These are phyloP conservation scores for Diutina sp. DNA, from an alignment of 1,139 yeast species.

Conservation along the genomic window DNA sequence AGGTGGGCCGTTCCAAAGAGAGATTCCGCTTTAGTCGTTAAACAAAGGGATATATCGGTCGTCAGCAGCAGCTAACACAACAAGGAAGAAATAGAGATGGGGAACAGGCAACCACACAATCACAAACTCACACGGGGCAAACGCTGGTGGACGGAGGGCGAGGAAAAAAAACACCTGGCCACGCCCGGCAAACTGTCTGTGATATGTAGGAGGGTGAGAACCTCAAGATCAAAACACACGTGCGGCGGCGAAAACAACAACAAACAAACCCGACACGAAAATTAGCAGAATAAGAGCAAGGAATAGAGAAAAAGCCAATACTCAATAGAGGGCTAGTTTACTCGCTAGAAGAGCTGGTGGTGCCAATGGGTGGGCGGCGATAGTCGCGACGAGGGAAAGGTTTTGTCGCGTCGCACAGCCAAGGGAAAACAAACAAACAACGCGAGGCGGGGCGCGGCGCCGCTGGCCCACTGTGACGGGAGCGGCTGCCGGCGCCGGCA, in stretches of 20 bases:
- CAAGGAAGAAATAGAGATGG: background rate
- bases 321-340: no score
- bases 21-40: slow-evolving; percentile 1
- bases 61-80: background rate
- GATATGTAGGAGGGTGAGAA: slow-evolving; percentile 1
- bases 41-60: background rate
- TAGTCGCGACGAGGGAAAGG: background rate
- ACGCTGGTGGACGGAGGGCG: background rate
- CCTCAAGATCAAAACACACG: background rate
- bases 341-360: no score
- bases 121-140: background rate
- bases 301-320: no score
- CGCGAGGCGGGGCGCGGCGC: background rate
- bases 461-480: background rate
- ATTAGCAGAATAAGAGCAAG: no score
- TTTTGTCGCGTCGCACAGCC: background rate
- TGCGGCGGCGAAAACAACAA: background rate
- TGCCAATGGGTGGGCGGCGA: background rate
- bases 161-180: background rate
- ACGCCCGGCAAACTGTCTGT: background rate
- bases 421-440: background rate
- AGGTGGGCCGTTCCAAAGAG: background rate
- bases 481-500: no score
- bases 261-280: background rate
- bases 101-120: background rate